A percentile compares a stretch with the other conserved stretches of the same genome.
phyloP scores from a whole-genome alignment of 192 early-diverging fungal genomes.

The Coemansia furcata region DNA sequence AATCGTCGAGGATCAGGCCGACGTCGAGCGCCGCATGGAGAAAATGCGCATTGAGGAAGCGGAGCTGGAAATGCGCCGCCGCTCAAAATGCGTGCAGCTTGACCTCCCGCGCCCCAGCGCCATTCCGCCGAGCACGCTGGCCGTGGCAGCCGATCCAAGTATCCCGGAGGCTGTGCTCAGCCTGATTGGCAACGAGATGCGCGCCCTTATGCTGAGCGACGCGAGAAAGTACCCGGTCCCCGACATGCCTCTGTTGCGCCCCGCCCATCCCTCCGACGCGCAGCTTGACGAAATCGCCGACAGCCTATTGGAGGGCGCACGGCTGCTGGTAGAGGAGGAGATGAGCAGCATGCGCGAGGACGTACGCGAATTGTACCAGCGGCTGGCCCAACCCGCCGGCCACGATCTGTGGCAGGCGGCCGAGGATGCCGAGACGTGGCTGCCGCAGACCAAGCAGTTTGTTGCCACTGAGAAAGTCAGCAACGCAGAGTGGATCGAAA shows the following conservation, averaged over 20 bases:
- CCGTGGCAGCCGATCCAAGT: conserved; percentile 10
- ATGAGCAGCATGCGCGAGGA: conserved; percentile 25
- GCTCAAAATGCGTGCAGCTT: conserved; percentile 74
- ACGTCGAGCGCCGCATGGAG: conserved; percentile 63
- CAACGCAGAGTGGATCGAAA: conserved; percentile 18
- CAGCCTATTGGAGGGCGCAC: conserved; percentile 58
- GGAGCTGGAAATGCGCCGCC: conserved; percentile 54
- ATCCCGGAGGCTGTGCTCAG: conserved; percentile 49
- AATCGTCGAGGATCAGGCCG: conserved; percentile 67
- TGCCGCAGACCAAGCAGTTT: conserved; percentile 10
- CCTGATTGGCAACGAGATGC: conserved; percentile 72
- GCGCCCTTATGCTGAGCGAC: conserved; percentile 68
- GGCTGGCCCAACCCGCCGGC: conserved; percentile 14
- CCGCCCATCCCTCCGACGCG: conserved; percentile 4
- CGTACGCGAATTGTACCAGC: conserved; percentile 1
- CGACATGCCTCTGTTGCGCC: conserved; percentile 56
- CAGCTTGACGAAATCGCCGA: conserved; percentile 57
- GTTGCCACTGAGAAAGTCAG: background rate
- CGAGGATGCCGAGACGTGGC: conserved; percentile 8
- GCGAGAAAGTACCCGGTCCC: conserved; percentile 67
- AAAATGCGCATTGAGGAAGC: conserved; percentile 53
- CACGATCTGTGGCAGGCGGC: conserved; percentile 9
- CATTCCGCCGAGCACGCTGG: conserved; percentile 14
- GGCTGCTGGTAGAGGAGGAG: conserved; percentile 25
- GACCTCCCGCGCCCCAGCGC: conserved; percentile 70